Base-by-base conservation (phyloP, 306 rosid genomes). In the Vigna radiata region DNA sequence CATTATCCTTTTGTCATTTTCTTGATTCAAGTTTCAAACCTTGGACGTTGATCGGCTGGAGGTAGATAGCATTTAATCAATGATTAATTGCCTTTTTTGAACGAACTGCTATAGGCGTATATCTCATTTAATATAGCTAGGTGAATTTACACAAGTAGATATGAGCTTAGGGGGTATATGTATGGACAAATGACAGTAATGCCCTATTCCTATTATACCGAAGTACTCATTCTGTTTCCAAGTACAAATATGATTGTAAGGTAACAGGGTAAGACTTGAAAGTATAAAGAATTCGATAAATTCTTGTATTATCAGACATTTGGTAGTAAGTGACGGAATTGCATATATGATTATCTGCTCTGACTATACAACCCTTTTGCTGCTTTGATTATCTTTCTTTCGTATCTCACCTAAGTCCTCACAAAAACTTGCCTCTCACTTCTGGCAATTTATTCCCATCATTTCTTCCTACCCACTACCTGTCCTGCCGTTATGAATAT, bases 81-180 rank as follows among this genome's bases (percentile, higher is more conserved):
- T 61, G 23, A 17, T 36, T 59, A 49, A 27, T 23, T 21, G 9
- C 12, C 48, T 17, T 43, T 29, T 39, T 43, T 65, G 12, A 47
- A 68, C 31, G 58, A 69, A 73, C 53, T 46, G 4, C 11, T 68
- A 17, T 60, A 56, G 75, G 36, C 1, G 0, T 33, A 60, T 16
- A 36, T 62, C 47, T 25, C 76, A 56, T 65, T 50, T 66, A 65
- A 65, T 48, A 46, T 82, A 54, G 68, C 23, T 53, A 19, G 78
- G 55, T 59, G 59, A 77, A 66, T 71, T 82, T 76, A 44, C 58
- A 43, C 18, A 21, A 65, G 18, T 77, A 12, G 68, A 56, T 52
- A 17, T 4, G 15, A 70, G 50, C 56, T 4, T 41, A 53, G 18
- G 14, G 27, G 69, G 33, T 77, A 17, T 52, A 10, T 70, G 78